phyloP scores from a whole-genome alignment of 164 flowering plant genomes.

The Pachysandra terminalis region DNA sequence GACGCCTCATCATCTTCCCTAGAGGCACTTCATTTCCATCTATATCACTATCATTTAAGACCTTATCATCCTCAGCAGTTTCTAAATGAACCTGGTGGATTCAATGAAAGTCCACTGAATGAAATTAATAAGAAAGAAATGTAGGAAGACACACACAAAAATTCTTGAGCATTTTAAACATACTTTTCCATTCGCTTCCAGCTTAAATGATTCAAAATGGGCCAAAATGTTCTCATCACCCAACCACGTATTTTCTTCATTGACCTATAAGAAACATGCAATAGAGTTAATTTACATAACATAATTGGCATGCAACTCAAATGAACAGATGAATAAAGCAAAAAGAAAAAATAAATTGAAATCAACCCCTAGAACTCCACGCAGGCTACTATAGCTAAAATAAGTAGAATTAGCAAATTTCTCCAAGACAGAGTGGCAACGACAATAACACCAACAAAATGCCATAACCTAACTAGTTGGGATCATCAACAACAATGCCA shows the following conservation, averaged over 20 bases:
- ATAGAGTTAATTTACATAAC: slow-evolving; percentile 1
- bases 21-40: slow-evolving; percentile 84
- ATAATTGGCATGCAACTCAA: neutral
- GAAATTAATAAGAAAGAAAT: slow-evolving; percentile 6
- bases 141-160: neutral
- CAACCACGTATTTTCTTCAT: slow-evolving; percentile 64
- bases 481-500: too few species aligned
- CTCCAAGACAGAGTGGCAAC: neutral
- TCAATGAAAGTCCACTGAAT: slow-evolving; percentile 8
- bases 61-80: slow-evolving; percentile 35
- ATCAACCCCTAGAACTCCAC: neutral
- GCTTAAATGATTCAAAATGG: slow-evolving; percentile 70
- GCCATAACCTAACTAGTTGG: too few species aligned
- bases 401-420: neutral
- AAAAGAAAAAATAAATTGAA: neutral
- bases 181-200: slow-evolving; percentile 53
- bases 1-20: slow-evolving; percentile 63
- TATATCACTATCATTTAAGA: slow-evolving; percentile 43
- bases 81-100: slow-evolving; percentile 43
- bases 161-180: slow-evolving; percentile 9
- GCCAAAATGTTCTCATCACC: slow-evolving; percentile 56
- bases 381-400: neutral
- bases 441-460: neutral
- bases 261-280: slow-evolving; percentile 33
- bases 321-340: neutral